Conservation (phyloP, 2,329 filamentous ascomycete genomes). For the Aquanectria penicillioides region DNA sequence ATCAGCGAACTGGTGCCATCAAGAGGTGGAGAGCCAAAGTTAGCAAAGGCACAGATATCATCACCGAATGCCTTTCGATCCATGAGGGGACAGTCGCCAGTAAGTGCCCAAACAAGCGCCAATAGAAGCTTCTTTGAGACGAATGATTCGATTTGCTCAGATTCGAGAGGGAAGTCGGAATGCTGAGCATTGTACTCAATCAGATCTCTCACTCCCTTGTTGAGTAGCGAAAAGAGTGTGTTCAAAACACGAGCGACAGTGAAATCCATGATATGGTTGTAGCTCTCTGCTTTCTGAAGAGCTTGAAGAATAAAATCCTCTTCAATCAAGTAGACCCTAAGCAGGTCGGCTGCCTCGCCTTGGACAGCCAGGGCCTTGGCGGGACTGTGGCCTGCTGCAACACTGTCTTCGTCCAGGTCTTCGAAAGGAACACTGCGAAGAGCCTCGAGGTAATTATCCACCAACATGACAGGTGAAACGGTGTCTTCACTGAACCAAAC, state of each 20-base stretch:
- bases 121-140: slow-evolving; percentile 94
- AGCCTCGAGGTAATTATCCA: slow-evolving; percentile 87
- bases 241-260: slow-evolving; percentile 89
- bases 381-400: slow-evolving; percentile 78
- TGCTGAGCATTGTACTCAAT: slow-evolving; percentile 97
- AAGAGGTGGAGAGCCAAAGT: slow-evolving; percentile 84
- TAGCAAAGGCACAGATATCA: slow-evolving; percentile 82
- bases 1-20: slow-evolving; percentile 87
- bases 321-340: slow-evolving; percentile 78
- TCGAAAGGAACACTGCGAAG: slow-evolving; percentile 88
- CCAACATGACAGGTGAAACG: slow-evolving; percentile 91
- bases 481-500: slow-evolving; percentile 99
- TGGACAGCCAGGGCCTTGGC: slow-evolving; percentile 84
- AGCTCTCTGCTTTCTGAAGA: slow-evolving; percentile 78
- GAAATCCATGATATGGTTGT: slow-evolving; percentile 98
- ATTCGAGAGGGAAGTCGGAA: slow-evolving; percentile 89
- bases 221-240: slow-evolving; percentile 93
- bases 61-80: slow-evolving; percentile 94
- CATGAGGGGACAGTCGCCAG: slow-evolving; percentile 88
- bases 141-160: slow-evolving; percentile 89
- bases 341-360: slow-evolving; percentile 79
- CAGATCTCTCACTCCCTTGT: slow-evolving; percentile 90
- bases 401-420: slow-evolving; percentile 92
- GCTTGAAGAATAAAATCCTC: slow-evolving; percentile 85
- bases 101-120: slow-evolving; percentile 93